phyloP scores from a whole-genome alignment of 331 rosid species.

The Dryas integrifolia region DNA sequence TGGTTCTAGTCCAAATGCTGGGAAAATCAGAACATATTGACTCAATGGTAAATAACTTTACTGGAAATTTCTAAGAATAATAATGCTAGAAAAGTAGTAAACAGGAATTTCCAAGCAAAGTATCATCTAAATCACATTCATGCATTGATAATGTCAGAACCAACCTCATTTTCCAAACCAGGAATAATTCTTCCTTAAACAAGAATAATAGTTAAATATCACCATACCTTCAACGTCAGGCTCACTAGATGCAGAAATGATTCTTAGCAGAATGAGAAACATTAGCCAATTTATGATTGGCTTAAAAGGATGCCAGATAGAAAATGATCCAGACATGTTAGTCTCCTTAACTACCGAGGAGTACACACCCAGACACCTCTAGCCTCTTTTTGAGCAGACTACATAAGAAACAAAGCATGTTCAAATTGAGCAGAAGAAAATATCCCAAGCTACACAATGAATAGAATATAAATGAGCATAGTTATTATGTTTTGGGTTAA shows the following conservation, averaged over 20 bases:
- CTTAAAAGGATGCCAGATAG: conserved; percentile 38
- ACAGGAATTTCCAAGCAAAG: background rate
- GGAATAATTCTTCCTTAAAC: background rate
- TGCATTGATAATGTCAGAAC: background rate
- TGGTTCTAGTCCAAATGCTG: too few species aligned
- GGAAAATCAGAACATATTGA: background rate
- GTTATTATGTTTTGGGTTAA: background rate
- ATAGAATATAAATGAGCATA: background rate
- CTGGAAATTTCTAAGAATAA: background rate
- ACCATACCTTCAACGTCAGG: conserved; percentile 83
- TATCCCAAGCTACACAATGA: background rate
- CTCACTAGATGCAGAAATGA: conserved; percentile 48
- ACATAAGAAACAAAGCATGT: background rate
- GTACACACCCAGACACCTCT: conserved; percentile 21
- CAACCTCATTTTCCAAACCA: background rate
- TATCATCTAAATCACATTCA: background rate
- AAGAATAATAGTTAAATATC: conserved; percentile 9
- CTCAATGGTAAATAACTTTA: background rate
- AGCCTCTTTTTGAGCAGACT: conserved; percentile 14
- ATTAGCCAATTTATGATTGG: conserved; percentile 50
- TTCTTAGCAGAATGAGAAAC: conserved; percentile 39
- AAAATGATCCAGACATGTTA: conserved; percentile 39
- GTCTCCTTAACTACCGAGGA: conserved; percentile 25
- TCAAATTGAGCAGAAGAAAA: background rate
- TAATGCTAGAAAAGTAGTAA: background rate